Evolutionary conservation across 805 yeast species (phyloP).

Genomic region (Maudiozyma pseudohumilis): DNA sequence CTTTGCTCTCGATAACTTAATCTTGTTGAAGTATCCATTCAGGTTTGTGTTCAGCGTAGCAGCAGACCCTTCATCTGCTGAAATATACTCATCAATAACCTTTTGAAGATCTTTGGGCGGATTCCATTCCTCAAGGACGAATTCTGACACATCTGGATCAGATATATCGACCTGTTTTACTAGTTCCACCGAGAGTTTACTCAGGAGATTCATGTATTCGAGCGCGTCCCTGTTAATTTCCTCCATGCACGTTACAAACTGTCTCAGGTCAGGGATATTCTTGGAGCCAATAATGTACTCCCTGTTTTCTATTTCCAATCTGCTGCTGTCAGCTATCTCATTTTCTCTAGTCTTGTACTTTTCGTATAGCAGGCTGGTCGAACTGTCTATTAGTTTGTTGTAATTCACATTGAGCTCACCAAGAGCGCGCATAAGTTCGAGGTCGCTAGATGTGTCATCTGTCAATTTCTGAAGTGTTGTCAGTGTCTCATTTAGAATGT

Average conservation of each 20-base stretch:
- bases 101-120: slow-evolving; percentile 16
- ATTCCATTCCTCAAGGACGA: slow-evolving; percentile 16
- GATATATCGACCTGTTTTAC: slow-evolving; percentile 20
- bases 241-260: slow-evolving; percentile 14
- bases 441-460: slow-evolving; percentile 12
- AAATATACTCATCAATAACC: slow-evolving; percentile 15
- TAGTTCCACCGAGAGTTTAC: slow-evolving; percentile 22
- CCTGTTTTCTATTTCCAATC: slow-evolving; percentile 4
- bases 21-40: slow-evolving; percentile 17
- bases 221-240: slow-evolving; percentile 13
- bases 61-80: slow-evolving; percentile 8
- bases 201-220: slow-evolving; percentile 19
- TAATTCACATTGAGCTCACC: slow-evolving; percentile 10
- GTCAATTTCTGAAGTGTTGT: slow-evolving; percentile 8
- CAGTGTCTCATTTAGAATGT: slow-evolving; percentile 10
- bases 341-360: slow-evolving; percentile 18
- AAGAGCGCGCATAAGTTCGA: slow-evolving; percentile 8
- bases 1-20: slow-evolving; percentile 26
- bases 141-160: slow-evolving; percentile 12
- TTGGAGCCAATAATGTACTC: slow-evolving; percentile 1
- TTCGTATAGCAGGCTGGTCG: slow-evolving; percentile 14
- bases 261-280: slow-evolving; percentile 5
- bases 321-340: slow-evolving; percentile 5
- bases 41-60: slow-evolving; percentile 10
- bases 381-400: slow-evolving; percentile 7